Base-by-base conservation (phyloP, 306 rosid species). In the Quillaja saponaria region DNA sequence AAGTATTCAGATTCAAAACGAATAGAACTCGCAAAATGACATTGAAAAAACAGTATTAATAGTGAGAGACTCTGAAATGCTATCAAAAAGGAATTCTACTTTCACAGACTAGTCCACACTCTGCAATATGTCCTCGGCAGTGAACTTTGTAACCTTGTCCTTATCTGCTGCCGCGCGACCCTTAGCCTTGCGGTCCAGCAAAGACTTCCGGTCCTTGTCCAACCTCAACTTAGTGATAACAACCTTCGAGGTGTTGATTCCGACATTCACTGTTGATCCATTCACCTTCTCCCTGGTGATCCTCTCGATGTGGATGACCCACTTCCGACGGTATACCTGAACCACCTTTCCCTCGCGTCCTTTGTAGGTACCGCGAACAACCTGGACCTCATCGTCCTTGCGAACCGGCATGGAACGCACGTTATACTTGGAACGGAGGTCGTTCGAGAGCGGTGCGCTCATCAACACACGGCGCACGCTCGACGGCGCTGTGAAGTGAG, bases 261-360 rank as follows among this genome's bases (percentile, higher is more conserved):
- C 98, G 6, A 91, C 96, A 33, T 91, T 91, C 13, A 92, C 98
- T n/a, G 98, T 92, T 6, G 92, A 84, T 0, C 98, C 98, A 25
- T 88, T 92, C 0, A 92, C 98, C 86, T 92, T 92, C 81, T 92
- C 98, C 0, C 98, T 84, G 0, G 98, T 92, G 34, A 92, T 86
- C 6, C 98, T 82, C 65, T 92, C 98, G 48, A 92, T 78, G 82
- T 92, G 98, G 64, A 92, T 88, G 13, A 86, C 92, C 96, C 96
- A 92, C 56, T 92, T 92, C 13, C 92, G 92, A 19, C 98, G 96
- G 68, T 92, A 92, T 0, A 92, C 98, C 82, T 86, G 92, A 0
- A 88, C 95, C 0, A 92, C 86, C 76, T 92, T 92, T 0, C 98
- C 98, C 25, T 92, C 98, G 0, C 98, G 90, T 8, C 98, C 98